Conservation (phyloP, 2,329 filamentous ascomycete genomes). For the Fusarium sp. region DNA sequence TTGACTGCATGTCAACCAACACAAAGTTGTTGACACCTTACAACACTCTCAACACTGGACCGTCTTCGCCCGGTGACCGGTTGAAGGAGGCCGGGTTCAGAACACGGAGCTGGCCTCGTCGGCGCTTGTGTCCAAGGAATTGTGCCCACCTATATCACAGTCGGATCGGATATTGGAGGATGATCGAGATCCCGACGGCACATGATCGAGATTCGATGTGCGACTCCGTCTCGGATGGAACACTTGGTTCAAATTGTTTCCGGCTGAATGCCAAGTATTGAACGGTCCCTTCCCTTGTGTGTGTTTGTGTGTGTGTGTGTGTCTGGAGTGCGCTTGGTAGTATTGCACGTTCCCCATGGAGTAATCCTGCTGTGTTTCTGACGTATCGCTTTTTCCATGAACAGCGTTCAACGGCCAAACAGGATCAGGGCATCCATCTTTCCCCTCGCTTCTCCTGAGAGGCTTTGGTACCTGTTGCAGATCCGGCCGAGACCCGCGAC, state of each 20-base stretch:
- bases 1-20: neutral
- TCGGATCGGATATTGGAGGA: constrained; percentile 24
- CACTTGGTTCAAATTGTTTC: neutral
- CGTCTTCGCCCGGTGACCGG: neutral
- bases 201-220: constrained; percentile 31
- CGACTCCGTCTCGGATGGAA: constrained; percentile 11
- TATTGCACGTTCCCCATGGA: constrained; percentile 11
- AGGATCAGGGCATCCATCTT: neutral
- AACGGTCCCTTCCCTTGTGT: constrained; percentile 4
- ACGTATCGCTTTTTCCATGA: constrained; percentile 9
- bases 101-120: neutral
- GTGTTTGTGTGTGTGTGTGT: neutral
- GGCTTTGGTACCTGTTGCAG: constrained; percentile 1
- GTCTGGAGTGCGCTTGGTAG: neutral
- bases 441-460: neutral
- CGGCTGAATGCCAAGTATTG: constrained; percentile 18
- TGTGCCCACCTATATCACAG: constrained; percentile 20
- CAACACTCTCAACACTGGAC: neutral
- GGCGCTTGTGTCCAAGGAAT: constrained; percentile 3
- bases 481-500: constrained; percentile 2
- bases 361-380: constrained; percentile 24
- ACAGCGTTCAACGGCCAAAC: neutral
- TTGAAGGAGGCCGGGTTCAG: neutral
- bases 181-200: constrained; percentile 32
- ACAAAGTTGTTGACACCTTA: neutral